Conservation (phyloP, 2,329 filamentous ascomycete species). For the Pseudogymnoascus sp. region DNA sequence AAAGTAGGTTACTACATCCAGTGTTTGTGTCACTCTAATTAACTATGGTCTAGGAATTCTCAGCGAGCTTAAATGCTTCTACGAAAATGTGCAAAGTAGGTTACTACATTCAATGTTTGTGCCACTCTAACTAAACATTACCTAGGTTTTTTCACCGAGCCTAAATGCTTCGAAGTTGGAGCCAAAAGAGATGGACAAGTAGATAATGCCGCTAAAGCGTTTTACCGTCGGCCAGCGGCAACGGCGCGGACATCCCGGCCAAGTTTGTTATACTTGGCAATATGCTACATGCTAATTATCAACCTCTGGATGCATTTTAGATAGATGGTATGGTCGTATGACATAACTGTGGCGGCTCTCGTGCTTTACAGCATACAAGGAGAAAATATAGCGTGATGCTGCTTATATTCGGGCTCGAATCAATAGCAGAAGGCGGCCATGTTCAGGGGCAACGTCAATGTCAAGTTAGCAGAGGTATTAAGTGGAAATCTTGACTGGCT, state of each 20-base stretch:
- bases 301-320: not conserved
- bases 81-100: not conserved
- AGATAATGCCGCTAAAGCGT: not conserved
- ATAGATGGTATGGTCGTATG: not conserved
- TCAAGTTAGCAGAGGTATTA: not conserved
- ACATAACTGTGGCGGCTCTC: not conserved
- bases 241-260: not conserved
- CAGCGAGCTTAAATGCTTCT: not conserved
- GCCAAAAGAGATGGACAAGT: not conserved
- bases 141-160: not conserved
- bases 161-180: not conserved
- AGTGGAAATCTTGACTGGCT: not conserved
- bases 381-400: not conserved
- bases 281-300: not conserved
- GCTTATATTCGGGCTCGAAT: not conserved
- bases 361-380: not conserved
- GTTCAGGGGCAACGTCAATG: not conserved
- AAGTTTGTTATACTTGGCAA: not conserved
- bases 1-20: not conserved
- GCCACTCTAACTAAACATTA: not conserved
- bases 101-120: not conserved
- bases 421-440: not conserved
- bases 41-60: not conserved
- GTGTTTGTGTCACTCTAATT: not conserved
- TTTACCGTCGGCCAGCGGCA: not conserved